Percentiles rank a stretch among this genome's conserved stretches.
Conservation (phyloP, 2,329 filamentous ascomycete species). For the Penicillium sp. region DNA sequence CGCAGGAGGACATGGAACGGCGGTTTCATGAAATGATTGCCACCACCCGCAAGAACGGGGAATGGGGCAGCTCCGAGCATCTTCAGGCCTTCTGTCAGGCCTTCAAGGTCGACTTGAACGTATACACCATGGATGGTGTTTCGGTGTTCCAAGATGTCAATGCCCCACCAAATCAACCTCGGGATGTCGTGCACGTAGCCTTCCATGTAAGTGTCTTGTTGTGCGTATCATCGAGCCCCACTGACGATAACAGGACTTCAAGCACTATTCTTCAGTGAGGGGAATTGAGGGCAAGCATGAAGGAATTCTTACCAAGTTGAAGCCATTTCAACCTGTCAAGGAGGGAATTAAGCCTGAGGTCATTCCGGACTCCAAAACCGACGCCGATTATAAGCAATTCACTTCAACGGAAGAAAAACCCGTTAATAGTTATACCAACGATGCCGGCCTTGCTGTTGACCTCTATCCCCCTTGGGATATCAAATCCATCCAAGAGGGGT, state of each 20-base stretch:
- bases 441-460: slow-evolving; percentile 28
- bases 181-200: slow-evolving; percentile 55
- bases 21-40: slow-evolving; percentile 59
- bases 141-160: slow-evolving; percentile 47
- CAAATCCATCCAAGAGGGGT: slow-evolving; percentile 50
- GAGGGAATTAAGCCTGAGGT: slow-evolving; percentile 15
- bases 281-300: slow-evolving; percentile 58
- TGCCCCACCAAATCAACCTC: slow-evolving; percentile 35
- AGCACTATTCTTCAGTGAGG: slow-evolving; percentile 67
- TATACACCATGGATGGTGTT: slow-evolving; percentile 51
- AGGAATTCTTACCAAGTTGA: slow-evolving; percentile 46
- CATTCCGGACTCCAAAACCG: not conserved
- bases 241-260: slow-evolving; percentile 51
- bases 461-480: slow-evolving; percentile 56
- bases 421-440: not conserved
- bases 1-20: slow-evolving; percentile 55
- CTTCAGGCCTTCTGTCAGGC: slow-evolving; percentile 64
- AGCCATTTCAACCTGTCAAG: slow-evolving; percentile 33
- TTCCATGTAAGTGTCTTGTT: slow-evolving; percentile 54
- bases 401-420: not conserved
- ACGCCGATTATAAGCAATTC: too few relatives aligned
- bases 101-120: slow-evolving; percentile 60
- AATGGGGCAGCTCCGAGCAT: slow-evolving; percentile 67
- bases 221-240: slow-evolving; percentile 1
- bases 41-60: slow-evolving; percentile 59